These are phyloP conservation scores for Flaveria robusta DNA, from an alignment of 129 eudicot genomes.

Conservation along the genomic window DNA sequence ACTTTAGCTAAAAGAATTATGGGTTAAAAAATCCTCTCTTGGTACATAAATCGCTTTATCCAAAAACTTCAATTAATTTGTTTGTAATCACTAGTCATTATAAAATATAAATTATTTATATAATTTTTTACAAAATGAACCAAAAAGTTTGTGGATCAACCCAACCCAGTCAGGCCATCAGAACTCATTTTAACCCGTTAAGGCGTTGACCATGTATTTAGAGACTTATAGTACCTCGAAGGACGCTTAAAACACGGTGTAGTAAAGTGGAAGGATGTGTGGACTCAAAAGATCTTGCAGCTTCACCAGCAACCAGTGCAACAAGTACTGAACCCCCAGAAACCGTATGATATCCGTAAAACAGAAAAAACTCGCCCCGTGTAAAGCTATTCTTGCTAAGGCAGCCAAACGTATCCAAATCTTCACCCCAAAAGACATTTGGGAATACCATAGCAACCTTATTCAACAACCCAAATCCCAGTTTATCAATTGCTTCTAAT, in stretches of 20 bases:
- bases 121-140: background rate
- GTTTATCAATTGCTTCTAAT: constrained; percentile 66
- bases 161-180: background rate
- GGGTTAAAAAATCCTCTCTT: background rate
- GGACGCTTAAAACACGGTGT: constrained; percentile 69
- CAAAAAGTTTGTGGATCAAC: background rate
- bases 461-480: constrained; percentile 92
- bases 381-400: constrained; percentile 51
- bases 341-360: constrained; percentile 92
- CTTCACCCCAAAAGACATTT: constrained; percentile 89
- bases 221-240: constrained; percentile 61
- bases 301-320: constrained; percentile 93
- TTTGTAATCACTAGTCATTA: background rate
- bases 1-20: background rate
- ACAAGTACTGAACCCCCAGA: constrained; percentile 91
- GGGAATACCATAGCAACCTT: constrained; percentile 88
- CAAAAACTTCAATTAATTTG: background rate
- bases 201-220: constrained; percentile 12
- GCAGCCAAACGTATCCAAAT: constrained; percentile 88
- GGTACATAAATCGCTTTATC: background rate
- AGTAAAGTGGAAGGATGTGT: constrained; percentile 62
- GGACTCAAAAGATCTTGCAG: constrained; percentile 71
- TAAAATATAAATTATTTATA: background rate
- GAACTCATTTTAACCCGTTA: background rate
- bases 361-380: constrained; percentile 83